Conservation (phyloP, 176 grass and related monocot genomes). For the Carex littledalei region DNA sequence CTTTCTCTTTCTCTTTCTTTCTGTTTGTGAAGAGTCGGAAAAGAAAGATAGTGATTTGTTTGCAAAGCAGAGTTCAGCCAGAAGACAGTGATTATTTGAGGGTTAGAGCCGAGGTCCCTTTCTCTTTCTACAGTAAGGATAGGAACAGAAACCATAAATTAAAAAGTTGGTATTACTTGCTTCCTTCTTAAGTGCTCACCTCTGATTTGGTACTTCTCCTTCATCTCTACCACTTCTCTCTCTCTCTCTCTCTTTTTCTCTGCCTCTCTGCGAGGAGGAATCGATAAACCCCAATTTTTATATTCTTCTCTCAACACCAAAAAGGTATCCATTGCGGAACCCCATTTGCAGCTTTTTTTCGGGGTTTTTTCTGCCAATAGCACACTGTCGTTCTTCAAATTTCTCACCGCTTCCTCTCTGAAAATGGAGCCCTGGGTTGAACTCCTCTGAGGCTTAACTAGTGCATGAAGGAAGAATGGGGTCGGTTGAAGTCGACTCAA, state of each 20-base stretch:
- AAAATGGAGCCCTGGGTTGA: not conserved
- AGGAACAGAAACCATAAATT: not conserved
- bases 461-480: slow-evolving; percentile 3
- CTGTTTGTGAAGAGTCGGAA: not conserved
- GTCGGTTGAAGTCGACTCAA: not conserved
- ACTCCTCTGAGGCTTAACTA: not conserved
- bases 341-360: not conserved
- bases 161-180: slow-evolving; percentile 19
- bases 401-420: not conserved
- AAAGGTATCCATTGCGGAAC: not conserved
- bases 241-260: not conserved
- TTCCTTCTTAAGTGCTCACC: not conserved
- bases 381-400: not conserved
- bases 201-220: slow-evolving; percentile 11
- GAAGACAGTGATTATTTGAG: not conserved
- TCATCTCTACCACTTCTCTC: not conserved
- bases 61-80: not conserved
- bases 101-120: not conserved
- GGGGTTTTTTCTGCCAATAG: not conserved
- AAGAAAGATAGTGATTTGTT: slow-evolving; percentile 11
- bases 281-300: not conserved
- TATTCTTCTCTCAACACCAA: not conserved
- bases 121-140: not conserved
- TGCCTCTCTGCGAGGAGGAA: not conserved
- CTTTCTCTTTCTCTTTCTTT: not conserved